phyloP scores from a whole-genome alignment of 768 basidiomycete species.

The Obba rivulosa region DNA sequence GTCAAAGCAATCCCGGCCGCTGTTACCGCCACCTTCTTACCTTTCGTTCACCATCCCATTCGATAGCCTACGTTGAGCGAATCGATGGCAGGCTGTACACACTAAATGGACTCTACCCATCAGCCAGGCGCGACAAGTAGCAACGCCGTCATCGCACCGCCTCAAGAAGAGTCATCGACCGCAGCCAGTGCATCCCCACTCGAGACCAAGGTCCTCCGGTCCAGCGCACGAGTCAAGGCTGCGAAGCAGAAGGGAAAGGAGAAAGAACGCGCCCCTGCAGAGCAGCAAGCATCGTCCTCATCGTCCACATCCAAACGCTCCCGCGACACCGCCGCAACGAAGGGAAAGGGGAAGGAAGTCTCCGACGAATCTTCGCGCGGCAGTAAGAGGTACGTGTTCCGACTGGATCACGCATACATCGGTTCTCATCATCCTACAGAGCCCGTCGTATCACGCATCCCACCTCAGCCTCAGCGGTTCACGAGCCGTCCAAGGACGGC shows the following conservation, averaged over 20 bases:
- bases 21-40: conserved; percentile 5
- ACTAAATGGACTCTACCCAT: conserved; percentile 92
- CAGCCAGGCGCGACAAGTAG: conserved; percentile 63
- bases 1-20: background rate
- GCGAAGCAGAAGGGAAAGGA: conserved; percentile 65
- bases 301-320: conserved; percentile 44
- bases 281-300: conserved; percentile 36
- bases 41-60: conserved; percentile 5
- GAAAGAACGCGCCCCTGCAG: conserved; percentile 45
- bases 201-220: conserved; percentile 59
- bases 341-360: conserved; percentile 62
- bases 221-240: conserved; percentile 65
- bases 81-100: conserved; percentile 84
- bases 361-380: conserved; percentile 46
- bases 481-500: conserved; percentile 67
- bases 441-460: conserved; percentile 52
- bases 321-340: conserved; percentile 44
- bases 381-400: conserved; percentile 55
- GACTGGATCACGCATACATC: background rate
- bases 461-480: conserved; percentile 47
- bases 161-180: conserved; percentile 32
- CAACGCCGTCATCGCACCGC: conserved; percentile 50
- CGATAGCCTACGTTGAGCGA: conserved; percentile 22
- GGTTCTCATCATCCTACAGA: conserved; percentile 31
- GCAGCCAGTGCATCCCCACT: conserved; percentile 31